Conservation (phyloP, 441 rosid genomes). For the Erysimum pusillum region DNA sequence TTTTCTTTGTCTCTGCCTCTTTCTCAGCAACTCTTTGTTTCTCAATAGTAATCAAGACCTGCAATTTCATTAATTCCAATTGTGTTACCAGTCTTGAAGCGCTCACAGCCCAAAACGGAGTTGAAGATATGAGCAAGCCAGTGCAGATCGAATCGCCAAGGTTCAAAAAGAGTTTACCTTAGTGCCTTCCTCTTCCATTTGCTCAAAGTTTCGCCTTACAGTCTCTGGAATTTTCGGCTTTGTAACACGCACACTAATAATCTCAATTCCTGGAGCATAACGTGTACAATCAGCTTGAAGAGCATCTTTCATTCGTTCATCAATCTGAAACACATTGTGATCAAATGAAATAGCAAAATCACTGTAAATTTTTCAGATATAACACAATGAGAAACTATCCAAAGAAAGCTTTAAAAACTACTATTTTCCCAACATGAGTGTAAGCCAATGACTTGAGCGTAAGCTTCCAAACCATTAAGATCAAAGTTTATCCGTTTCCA, state of each 20-base stretch:
- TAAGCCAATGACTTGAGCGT: neutral
- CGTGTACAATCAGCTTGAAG: constrained; percentile 91
- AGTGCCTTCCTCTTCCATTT: constrained; percentile 95
- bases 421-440: no score
- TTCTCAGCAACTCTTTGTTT: constrained; percentile 84
- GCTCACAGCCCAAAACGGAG: neutral
- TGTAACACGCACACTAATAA: constrained; percentile 87
- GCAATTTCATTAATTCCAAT: constrained; percentile 6
- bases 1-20: constrained; percentile 84
- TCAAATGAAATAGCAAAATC: neutral
- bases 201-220: constrained; percentile 83
- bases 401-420: neutral
- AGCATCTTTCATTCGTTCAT: constrained; percentile 96
- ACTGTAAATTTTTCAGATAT: neutral
- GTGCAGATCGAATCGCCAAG: neutral
- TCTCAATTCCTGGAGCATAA: constrained; percentile 88
- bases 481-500: neutral
- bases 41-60: constrained; percentile 91
- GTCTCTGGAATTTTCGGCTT: constrained; percentile 85
- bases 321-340: constrained; percentile 62
- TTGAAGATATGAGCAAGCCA: neutral
- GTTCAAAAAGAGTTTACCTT: constrained; percentile 58
- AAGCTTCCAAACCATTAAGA: neutral
- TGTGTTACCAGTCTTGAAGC: constrained; percentile 5
- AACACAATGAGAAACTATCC: neutral